phyloP scores from a whole-genome alignment of 345 rosid genomes.

The Punica granatum region DNA sequence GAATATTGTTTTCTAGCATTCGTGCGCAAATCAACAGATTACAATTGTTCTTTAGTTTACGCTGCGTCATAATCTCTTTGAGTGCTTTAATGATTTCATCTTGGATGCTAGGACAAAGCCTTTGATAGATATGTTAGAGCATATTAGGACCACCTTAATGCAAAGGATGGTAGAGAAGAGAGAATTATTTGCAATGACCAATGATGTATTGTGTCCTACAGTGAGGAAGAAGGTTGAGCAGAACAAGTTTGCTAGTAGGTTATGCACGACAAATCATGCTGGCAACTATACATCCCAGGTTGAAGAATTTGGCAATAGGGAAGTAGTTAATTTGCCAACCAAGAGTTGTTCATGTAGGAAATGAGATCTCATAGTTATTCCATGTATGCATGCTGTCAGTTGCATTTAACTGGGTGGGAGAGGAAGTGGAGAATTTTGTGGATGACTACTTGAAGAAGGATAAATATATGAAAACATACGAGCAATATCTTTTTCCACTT shows the following conservation, averaged over 20 bases:
- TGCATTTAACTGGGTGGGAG: too few species aligned
- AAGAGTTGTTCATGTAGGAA: neutral
- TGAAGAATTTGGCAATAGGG: neutral
- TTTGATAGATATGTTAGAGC: neutral
- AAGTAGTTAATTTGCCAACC: neutral
- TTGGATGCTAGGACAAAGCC: rapidly evolving
- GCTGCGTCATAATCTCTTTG: too few species aligned
- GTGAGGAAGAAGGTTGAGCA: too few species aligned
- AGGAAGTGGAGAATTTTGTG: too few species aligned
- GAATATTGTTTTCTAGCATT: too few species aligned
- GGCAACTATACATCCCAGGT: neutral
- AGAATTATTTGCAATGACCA: neutral
- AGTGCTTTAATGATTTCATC: neutral
- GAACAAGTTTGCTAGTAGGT: too few species aligned
- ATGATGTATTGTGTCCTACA: neutral
- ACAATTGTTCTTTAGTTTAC: too few species aligned
- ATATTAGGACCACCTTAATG: neutral
- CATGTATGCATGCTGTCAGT: neutral
- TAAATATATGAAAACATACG: too few species aligned
- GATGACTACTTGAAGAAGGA: too few species aligned
- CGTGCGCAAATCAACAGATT: too few species aligned
- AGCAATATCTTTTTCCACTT: too few species aligned
- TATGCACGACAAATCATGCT: neutral
- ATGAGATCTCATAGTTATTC: neutral
- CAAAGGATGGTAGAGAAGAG: neutral